phyloP scores from a whole-genome alignment of 352 stramenopile species.

The Globisporangium alternatum region DNA sequence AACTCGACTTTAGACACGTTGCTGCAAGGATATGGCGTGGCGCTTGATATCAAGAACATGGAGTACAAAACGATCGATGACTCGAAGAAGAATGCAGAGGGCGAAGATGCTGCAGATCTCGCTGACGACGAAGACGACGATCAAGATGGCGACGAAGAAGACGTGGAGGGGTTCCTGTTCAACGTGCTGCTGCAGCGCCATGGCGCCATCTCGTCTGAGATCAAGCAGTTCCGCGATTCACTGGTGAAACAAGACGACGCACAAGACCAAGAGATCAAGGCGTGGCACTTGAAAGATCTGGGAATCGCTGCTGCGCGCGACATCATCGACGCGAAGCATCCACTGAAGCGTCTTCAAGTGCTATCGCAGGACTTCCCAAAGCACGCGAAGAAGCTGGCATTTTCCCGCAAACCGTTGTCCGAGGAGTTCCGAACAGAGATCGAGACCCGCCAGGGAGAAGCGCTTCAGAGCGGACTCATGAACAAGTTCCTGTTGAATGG shows the following conservation, averaged over 20 bases:
- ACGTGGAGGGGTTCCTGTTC: slow-evolving; percentile 67
- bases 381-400: slow-evolving; percentile 70
- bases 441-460: slow-evolving; percentile 32
- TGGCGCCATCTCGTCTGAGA: slow-evolving; percentile 35
- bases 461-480: slow-evolving; percentile 28
- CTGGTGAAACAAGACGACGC: slow-evolving; percentile 42
- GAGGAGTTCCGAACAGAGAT: slow-evolving; percentile 47
- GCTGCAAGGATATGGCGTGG: slow-evolving; percentile 91
- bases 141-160: slow-evolving; percentile 44
- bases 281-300: slow-evolving; percentile 90
- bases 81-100: slow-evolving; percentile 53
- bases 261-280: slow-evolving; percentile 45
- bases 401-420: slow-evolving; percentile 56
- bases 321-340: slow-evolving; percentile 71
- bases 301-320: slow-evolving; percentile 74
- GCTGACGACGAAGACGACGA: slow-evolving; percentile 31
- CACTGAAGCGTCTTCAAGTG: slow-evolving; percentile 71
- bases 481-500: slow-evolving; percentile 89
- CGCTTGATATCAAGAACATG: slow-evolving; percentile 96
- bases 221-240: slow-evolving; percentile 54
- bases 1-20: slow-evolving; percentile 69
- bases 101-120: slow-evolving; percentile 23
- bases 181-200: slow-evolving; percentile 46
- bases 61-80: slow-evolving; percentile 97
- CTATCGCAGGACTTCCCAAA: slow-evolving; percentile 90